Evolutionary conservation across 768 basidiomycete genomes (phyloP), one percentile per base, ranked within the genome.

Genomic region (Thelephora ganbajun): DNA sequence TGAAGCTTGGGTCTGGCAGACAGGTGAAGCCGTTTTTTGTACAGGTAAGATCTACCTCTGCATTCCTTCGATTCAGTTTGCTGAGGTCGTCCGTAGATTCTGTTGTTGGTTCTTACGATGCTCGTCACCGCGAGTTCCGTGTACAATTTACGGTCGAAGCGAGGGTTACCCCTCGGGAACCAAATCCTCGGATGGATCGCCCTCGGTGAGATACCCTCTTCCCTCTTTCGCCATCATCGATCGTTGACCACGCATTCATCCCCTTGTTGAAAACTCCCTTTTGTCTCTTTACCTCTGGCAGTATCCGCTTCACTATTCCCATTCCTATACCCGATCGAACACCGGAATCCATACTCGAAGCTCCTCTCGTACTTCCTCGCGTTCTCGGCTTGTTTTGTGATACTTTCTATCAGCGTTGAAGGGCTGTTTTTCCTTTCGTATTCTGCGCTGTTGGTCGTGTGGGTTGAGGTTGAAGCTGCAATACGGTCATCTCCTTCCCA

Each of bases 321-420:
- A 2, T 77, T 79, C 56, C 35, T 69, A 61, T 63, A 20, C 53
- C 45, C 59, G 55, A 41, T 51, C 60, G 33, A 69, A 49, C 44
- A 16, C 45, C 61, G 61, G 20, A 69, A 62, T 4, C 62, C 71
- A 2, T 60, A 62, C 45, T 72, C 77, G 1, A 79, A 73, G 54
- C 66, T 82, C 12, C 61, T 80, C 30, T 67, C 69, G 23, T 76
- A 78, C 55, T 84, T 84, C 59, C 71, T 87, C 41, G 76, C 78
- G 5, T 83, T 89, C 51, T 74, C 76, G 0, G 79, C 80, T 2
- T 80, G 78, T 55, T 91, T 90, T 50, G 70, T 88, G 33, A 70
- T 88, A 34, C 70, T 92, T 14, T 86, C 88, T 2, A 84, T 90
- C 59, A 83, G 82, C 49, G 76, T 81, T 19, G 89, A 91, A 57